These are phyloP conservation scores for Russula sp. DNA, from an alignment of 768 basidiomycete species.

Conservation along the genomic window DNA sequence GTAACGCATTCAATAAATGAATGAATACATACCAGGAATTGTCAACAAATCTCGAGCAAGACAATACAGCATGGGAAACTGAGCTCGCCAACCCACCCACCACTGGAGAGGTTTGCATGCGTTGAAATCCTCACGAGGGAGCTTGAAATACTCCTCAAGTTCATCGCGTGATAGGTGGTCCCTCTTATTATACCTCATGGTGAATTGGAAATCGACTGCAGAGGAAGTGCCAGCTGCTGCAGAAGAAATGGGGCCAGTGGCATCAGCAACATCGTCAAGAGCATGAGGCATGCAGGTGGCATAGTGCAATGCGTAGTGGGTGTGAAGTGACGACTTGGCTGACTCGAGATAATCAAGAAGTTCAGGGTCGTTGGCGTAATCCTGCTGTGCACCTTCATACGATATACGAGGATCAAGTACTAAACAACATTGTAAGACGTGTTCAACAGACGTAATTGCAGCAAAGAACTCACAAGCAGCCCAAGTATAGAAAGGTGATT, in stretches of 20 bases:
- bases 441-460: no score
- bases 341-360: not conserved
- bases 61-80: not conserved
- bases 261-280: no score
- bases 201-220: no score
- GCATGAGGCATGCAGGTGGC: no score
- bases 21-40: not conserved
- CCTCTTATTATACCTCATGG: no score
- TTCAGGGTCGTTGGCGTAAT: not conserved
- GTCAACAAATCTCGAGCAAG: not conserved
- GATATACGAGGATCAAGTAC: not conserved
- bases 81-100: not conserved
- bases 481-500: constrained; percentile 1
- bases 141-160: not conserved
- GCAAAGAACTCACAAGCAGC: constrained; percentile 5
- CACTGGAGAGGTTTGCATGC: not conserved
- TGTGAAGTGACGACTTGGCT: no score
- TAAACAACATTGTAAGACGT: not conserved
- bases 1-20: not conserved
- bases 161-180: not conserved
- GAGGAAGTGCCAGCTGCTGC: no score
- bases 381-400: not conserved
- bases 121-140: not conserved
- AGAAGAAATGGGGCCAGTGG: no score
- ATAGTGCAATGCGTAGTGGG: no score